Conservation (phyloP, 768 basidiomycete genomes). For the Leccinum subgranulosum region DNA sequence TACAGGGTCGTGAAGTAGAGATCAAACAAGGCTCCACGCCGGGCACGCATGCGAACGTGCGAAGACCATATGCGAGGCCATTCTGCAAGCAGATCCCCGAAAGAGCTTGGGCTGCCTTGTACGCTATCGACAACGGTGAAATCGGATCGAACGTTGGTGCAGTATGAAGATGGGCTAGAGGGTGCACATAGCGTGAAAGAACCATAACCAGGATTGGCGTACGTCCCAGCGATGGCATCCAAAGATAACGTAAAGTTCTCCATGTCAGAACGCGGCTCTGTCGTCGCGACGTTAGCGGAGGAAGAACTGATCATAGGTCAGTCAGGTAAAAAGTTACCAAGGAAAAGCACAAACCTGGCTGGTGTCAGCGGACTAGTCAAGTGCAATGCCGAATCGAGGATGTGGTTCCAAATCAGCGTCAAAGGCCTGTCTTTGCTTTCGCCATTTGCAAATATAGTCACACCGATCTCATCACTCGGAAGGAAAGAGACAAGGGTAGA, state of each 20-base stretch:
- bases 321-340: not conserved
- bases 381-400: constrained; percentile 25
- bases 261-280: too few relatives aligned
- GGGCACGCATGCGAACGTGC: constrained; percentile 33
- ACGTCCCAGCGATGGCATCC: constrained; percentile 34
- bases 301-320: not conserved
- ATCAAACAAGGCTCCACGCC: constrained; percentile 19
- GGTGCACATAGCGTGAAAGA: constrained; percentile 37
- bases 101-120: not conserved
- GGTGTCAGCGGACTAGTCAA: not conserved
- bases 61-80: constrained; percentile 36
- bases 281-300: not conserved
- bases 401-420: constrained; percentile 6
- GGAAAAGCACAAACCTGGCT: not conserved
- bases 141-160: constrained; percentile 23
- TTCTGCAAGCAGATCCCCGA: constrained; percentile 27
- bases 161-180: constrained; percentile 19
- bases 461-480: constrained; percentile 35
- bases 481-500: constrained; percentile 31
- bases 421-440: constrained; percentile 15
- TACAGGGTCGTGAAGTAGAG: constrained; percentile 28
- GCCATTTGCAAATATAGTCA: constrained; percentile 35
- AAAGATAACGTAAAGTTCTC: constrained; percentile 8
- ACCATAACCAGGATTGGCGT: constrained; percentile 37
- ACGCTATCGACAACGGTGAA: constrained; percentile 27